A percentile compares a stretch with the other conserved stretches of the same genome.
phyloP scores from a whole-genome alignment of 2,329 filamentous ascomycete species.

The Talaromyces sp. region DNA sequence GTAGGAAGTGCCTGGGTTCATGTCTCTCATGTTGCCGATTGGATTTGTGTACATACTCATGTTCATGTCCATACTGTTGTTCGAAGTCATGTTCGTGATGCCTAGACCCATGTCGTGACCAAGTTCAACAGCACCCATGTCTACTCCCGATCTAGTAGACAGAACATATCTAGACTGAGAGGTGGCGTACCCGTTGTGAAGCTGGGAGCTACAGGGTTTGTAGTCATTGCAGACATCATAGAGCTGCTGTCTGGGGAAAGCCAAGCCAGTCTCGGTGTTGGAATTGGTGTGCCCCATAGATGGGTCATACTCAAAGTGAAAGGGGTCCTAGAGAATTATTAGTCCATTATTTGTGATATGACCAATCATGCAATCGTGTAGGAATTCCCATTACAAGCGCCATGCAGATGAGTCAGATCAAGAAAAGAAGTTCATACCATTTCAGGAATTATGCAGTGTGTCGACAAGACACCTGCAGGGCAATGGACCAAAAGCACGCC shows the following conservation, averaged over 20 bases:
- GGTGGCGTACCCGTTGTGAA: background rate
- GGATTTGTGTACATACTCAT: background rate
- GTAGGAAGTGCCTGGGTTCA: background rate
- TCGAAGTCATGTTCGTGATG: background rate
- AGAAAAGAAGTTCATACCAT: background rate
- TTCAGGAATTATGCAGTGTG: background rate
- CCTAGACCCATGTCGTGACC: background rate
- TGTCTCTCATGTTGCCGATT: background rate
- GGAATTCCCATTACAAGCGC: background rate
- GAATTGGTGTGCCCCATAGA: background rate
- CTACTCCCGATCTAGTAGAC: background rate
- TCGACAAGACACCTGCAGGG: background rate
- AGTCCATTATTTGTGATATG: background rate
- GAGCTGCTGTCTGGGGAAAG: background rate
- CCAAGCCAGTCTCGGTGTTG: background rate
- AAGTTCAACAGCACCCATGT: background rate
- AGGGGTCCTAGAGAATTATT: background rate
- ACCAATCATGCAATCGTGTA: background rate
- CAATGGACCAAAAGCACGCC: background rate
- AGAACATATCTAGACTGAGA: background rate
- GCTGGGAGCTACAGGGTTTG: background rate
- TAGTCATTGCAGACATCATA: background rate
- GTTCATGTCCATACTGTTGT: background rate
- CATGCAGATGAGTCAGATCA: background rate
- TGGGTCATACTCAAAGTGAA: conserved; percentile 3